Evolutionary conservation across 1,139 yeast species (phyloP), one percentile per base, ranked within the genome.

Genomic region (Arxiozyma slooffiae): DNA sequence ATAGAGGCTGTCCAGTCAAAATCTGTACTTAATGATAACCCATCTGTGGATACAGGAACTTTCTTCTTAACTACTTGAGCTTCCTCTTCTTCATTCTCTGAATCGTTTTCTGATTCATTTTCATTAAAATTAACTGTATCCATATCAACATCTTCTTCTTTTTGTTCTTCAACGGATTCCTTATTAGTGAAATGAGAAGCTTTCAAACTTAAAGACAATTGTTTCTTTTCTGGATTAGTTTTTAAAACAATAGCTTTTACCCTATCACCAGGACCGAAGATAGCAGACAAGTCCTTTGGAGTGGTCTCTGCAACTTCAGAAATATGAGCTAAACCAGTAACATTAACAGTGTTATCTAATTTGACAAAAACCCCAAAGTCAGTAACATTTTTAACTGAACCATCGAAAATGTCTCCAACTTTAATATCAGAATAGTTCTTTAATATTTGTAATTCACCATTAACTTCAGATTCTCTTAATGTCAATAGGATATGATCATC

Each of bases 1-100:
- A 88, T 82, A 44, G 88, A 82, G 7, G 95, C 95, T 48, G 95
- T 85, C 97, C 97, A 90, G 67, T 89, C 96, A 61, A 89, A 88
- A 5, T 92, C 95, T 7, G 70, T 57, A 60, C 80, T 79, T 44
- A 94, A 81, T 39, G 89, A 80, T 53, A 88, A 76, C n/a, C 95
- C 95, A 48, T 68, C 67, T 18, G 64, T 53, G 8, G 67, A 48
- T 30, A 57, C 55, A 3, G 51, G 38, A 37, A 38, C 16, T 11
- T 8, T 22, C 26, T 34, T 56, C 46, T 17, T 56, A 52, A 48
- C 42, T 14, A 50, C 30, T 3, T 52, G 53, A 4, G 46, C 46
- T 8, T 53, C 46, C 7, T 53, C 57, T 22, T 53, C 55, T 16
- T 56, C 59, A 21, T 55, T 60, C 7, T 58, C 64, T n/a, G 50